Conservation (phyloP, 768 basidiomycete genomes). For the Boletellus emodensis region DNA sequence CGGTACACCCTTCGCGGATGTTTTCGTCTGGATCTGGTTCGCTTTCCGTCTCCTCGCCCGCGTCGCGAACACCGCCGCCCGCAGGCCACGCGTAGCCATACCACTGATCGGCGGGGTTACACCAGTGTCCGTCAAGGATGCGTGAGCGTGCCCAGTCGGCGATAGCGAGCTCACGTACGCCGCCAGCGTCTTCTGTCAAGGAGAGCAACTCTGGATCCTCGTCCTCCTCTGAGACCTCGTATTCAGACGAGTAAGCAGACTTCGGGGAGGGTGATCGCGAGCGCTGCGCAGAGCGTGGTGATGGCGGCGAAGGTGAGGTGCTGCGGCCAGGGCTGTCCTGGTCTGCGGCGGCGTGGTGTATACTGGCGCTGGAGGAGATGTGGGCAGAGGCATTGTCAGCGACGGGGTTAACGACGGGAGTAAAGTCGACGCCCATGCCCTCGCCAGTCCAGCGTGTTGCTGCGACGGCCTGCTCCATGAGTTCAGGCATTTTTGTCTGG, state of each 20-base stretch:
- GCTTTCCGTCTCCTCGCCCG: constrained; percentile 25
- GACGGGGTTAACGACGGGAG: constrained; percentile 11
- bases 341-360: constrained; percentile 7
- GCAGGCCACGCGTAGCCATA: constrained; percentile 44
- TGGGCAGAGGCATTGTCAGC: constrained; percentile 9
- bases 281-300: constrained; percentile 23
- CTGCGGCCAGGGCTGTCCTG: constrained; percentile 19
- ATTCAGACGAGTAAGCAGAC: constrained; percentile 29
- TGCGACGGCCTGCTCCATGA: constrained; percentile 66
- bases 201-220: constrained; percentile 43
- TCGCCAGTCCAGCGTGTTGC: constrained; percentile 45
- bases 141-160: constrained; percentile 68
- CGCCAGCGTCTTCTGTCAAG: constrained; percentile 44
- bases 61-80: constrained; percentile 29
- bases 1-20: constrained; percentile 12
- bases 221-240: constrained; percentile 38
- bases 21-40: constrained; percentile 27
- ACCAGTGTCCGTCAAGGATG: constrained; percentile 74
- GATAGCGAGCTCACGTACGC: constrained; percentile 53
- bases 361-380: constrained; percentile 3
- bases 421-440: constrained; percentile 31
- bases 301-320: constrained; percentile 26
- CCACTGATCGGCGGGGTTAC: constrained; percentile 70
- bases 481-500: constrained; percentile 60
- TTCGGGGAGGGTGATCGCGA: constrained; percentile 31